These are phyloP conservation scores for Coemansia sp. DNA, from an alignment of 192 early-diverging fungal species.

Conservation along the genomic window DNA sequence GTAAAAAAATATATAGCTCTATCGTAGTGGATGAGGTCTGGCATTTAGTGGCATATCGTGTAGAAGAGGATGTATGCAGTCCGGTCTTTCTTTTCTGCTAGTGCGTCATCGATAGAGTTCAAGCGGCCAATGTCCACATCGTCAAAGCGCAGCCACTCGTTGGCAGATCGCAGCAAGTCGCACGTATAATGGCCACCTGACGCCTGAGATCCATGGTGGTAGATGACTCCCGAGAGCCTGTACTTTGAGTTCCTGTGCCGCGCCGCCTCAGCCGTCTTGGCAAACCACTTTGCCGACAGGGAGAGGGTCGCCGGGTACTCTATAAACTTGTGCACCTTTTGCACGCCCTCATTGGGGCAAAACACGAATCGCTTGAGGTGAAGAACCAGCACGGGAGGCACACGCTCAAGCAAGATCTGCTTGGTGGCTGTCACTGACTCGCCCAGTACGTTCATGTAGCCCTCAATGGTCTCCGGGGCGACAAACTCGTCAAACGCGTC, in stretches of 20 bases:
- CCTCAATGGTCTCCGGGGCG: conserved; percentile 76
- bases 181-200: conserved; percentile 97
- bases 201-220: conserved; percentile 88
- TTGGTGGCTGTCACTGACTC: conserved; percentile 70
- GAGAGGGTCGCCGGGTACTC: conserved; percentile 63
- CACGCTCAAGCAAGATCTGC: conserved; percentile 72
- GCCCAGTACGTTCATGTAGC: conserved; percentile 54
- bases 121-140: conserved; percentile 71
- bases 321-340: conserved; percentile 87
- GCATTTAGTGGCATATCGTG: conserved; percentile 18
- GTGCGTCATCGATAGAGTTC: conserved; percentile 30
- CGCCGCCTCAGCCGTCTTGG: conserved; percentile 14
- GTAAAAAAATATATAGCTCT: background rate
- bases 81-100: conserved; percentile 47
- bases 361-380: conserved; percentile 95
- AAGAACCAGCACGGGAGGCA: conserved; percentile 89
- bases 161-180: conserved; percentile 70
- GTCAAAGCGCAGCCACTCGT: conserved; percentile 90
- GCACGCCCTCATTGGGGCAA: conserved; percentile 65
- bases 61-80: conserved; percentile 54
- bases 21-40: background rate
- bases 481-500: conserved; percentile 83
- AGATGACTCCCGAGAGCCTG: conserved; percentile 83
- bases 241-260: conserved; percentile 55
- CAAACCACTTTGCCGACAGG: conserved; percentile 59